Conservation (phyloP, 768 basidiomycete species). For the Fistulinella prunicolor region DNA sequence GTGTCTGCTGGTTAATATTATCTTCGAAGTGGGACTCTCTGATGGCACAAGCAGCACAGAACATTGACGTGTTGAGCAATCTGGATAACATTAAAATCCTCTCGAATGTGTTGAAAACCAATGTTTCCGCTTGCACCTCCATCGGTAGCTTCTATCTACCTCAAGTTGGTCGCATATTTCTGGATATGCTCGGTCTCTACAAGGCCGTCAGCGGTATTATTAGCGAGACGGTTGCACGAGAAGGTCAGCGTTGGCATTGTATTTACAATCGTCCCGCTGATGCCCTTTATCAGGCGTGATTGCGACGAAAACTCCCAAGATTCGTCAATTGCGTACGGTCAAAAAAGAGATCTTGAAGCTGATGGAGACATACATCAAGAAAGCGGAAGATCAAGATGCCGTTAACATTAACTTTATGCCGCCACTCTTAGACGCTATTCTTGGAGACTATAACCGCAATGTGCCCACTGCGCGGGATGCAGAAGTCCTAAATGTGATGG, state of each 20-base stretch:
- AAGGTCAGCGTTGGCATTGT: conserved; percentile 49
- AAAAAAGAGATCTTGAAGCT: conserved; percentile 98
- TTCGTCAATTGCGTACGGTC: conserved; percentile 90
- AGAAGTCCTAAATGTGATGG: conserved; percentile 96
- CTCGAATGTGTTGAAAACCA: conserved; percentile 96
- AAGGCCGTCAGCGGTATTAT: conserved; percentile 97
- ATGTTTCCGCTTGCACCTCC: conserved; percentile 95
- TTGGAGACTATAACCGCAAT: conserved; percentile 96
- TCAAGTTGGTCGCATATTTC: conserved; percentile 93
- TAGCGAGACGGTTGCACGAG: conserved; percentile 84
- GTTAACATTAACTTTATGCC: conserved; percentile 93
- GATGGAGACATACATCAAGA: conserved; percentile 97
- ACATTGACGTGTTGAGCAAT: conserved; percentile 87
- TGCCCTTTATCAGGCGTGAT: conserved; percentile 58
- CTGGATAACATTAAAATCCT: conserved; percentile 95
- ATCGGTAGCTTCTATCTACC: conserved; percentile 97
- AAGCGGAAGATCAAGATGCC: conserved; percentile 93
- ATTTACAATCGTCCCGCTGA: conserved; percentile 2
- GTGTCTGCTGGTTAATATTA: not conserved
- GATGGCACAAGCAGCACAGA: conserved; percentile 93
- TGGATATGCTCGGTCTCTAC: conserved; percentile 98
- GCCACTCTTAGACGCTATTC: conserved; percentile 90
- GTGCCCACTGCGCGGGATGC: conserved; percentile 92
- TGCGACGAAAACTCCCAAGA: conserved; percentile 95
- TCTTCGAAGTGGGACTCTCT: conserved; percentile 85